phyloP scores from a whole-genome alignment of 2,329 filamentous ascomycete genomes.

The Aspergillus latus region DNA sequence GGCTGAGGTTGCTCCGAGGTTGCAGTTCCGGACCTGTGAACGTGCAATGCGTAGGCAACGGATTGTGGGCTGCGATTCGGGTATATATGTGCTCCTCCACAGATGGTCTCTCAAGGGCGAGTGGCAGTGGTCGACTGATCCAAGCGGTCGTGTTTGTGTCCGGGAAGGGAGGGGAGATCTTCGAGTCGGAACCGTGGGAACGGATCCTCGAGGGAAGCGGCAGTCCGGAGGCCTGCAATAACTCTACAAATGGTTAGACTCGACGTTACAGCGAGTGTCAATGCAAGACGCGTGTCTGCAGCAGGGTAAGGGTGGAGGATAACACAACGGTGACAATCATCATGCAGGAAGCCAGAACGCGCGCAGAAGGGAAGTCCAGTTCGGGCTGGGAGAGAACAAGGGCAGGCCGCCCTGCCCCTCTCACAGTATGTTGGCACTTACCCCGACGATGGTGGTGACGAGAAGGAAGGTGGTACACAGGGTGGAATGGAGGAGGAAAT shows the following conservation, averaged over 20 bases:
- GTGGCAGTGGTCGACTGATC: constrained; percentile 11
- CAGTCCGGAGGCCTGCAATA: constrained; percentile 9
- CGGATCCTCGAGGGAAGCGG: constrained; percentile 9
- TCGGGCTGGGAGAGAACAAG: constrained; percentile 5
- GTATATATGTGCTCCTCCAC: constrained; percentile 12
- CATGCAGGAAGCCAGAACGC: constrained; percentile 23
- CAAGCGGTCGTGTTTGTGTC: constrained; percentile 14
- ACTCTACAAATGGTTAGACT: constrained; percentile 16
- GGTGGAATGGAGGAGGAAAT: constrained; percentile 4
- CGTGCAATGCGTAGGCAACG: constrained; percentile 2
- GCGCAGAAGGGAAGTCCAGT: constrained; percentile 4
- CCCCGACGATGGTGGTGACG: constrained; percentile 3
- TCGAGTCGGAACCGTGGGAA: constrained; percentile 10
- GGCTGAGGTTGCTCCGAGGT: constrained; percentile 5
- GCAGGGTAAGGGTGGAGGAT: constrained; percentile 15
- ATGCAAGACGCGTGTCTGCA: constrained; percentile 23
- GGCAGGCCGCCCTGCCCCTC: constrained; percentile 11
- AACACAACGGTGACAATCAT: constrained; percentile 20
- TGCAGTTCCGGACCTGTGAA: constrained; percentile 8
- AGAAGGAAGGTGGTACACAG: constrained; percentile 7
- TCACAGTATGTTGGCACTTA: constrained; percentile 16
- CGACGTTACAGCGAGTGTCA: constrained; percentile 13
- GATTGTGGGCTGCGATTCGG: constrained; percentile 5
- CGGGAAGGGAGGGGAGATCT: constrained; percentile 6
- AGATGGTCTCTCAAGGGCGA: constrained; percentile 13